Conservation (phyloP, 2,329 filamentous ascomycete species). For the Botrytis tulipae region DNA sequence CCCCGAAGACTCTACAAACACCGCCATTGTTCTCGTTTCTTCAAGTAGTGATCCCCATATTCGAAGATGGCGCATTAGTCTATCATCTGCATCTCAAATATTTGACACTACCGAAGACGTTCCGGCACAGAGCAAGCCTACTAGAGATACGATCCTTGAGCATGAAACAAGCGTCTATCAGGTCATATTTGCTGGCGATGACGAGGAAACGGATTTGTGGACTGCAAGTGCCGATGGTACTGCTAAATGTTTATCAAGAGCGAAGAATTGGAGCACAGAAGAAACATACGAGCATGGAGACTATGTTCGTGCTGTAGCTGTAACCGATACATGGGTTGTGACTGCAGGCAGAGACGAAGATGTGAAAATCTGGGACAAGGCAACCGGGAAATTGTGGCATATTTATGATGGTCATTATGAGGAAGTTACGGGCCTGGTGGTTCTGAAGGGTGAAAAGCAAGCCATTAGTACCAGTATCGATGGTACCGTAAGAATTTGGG, state of each 20-base stretch:
- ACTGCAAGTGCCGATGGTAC: constrained; percentile 91
- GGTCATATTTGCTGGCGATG: constrained; percentile 67
- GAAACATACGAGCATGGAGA: constrained; percentile 78
- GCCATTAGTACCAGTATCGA: constrained; percentile 87
- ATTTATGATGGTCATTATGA: constrained; percentile 84
- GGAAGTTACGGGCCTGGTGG: constrained; percentile 78
- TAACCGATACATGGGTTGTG: constrained; percentile 74
- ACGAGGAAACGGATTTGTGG: constrained; percentile 70
- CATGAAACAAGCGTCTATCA: constrained; percentile 92
- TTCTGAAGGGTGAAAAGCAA: constrained; percentile 53
- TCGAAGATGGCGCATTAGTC: constrained; percentile 68
- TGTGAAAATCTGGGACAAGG: constrained; percentile 81
- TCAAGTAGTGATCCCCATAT: constrained; percentile 80
- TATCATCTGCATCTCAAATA: constrained; percentile 54
- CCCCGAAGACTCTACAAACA: constrained; percentile 53
- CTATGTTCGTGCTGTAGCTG: constrained; percentile 80
- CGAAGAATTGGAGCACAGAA: constrained; percentile 66
- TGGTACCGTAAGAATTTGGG: constrained; percentile 83
- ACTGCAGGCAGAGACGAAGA: constrained; percentile 92
- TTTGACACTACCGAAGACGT: constrained; percentile 42
- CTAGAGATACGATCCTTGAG: constrained; percentile 60
- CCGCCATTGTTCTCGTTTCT: constrained; percentile 64
- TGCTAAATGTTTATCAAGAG: constrained; percentile 72
- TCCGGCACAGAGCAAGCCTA: constrained; percentile 31
- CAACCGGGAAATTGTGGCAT: constrained; percentile 70